A percentile compares a stretch with the other conserved stretches of the same genome.
Conservation (phyloP, 192 early-diverging fungal species). For the Globomyces pollinis-pini region DNA sequence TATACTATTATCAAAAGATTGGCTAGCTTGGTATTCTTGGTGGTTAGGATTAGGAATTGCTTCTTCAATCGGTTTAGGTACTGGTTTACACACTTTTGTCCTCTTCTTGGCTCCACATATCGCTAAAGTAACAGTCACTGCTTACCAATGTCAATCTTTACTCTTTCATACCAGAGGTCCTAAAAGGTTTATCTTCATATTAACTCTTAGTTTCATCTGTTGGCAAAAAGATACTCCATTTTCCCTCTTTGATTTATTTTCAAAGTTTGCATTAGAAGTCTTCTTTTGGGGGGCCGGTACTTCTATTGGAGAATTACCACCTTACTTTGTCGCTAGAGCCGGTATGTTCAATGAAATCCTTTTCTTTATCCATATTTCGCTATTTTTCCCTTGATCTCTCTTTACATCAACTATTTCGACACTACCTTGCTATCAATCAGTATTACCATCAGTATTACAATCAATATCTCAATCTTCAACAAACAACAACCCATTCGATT, state of each 20-base stretch:
- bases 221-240: slow-evolving; percentile 11
- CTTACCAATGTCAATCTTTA: slow-evolving; percentile 69
- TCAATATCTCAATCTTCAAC: no score
- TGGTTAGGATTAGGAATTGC: slow-evolving; percentile 81
- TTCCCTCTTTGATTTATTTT: slow-evolving; percentile 55
- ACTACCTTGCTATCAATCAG: neutral
- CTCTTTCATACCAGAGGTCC: slow-evolving; percentile 67
- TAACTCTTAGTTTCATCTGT: slow-evolving; percentile 26
- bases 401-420: neutral
- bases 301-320: slow-evolving; percentile 86
- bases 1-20: no score
- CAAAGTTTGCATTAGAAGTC: slow-evolving; percentile 66
- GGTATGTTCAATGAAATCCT: slow-evolving; percentile 29
- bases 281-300: slow-evolving; percentile 94
- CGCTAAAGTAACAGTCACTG: slow-evolving; percentile 80
- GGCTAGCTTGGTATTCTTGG: slow-evolving; percentile 70
- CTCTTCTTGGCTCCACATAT: slow-evolving; percentile 90
- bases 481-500: no score
- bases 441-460: no score
- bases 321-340: slow-evolving; percentile 89
- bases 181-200: slow-evolving; percentile 35
- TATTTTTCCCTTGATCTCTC: neutral
- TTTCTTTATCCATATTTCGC: neutral
- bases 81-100: slow-evolving; percentile 91
- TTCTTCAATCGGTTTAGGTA: slow-evolving; percentile 88